A percentile compares a stretch with the other conserved stretches of the same genome.
phyloP scores from a whole-genome alignment of 306 rosid species.

The Herpetospermum pedunculosum region DNA sequence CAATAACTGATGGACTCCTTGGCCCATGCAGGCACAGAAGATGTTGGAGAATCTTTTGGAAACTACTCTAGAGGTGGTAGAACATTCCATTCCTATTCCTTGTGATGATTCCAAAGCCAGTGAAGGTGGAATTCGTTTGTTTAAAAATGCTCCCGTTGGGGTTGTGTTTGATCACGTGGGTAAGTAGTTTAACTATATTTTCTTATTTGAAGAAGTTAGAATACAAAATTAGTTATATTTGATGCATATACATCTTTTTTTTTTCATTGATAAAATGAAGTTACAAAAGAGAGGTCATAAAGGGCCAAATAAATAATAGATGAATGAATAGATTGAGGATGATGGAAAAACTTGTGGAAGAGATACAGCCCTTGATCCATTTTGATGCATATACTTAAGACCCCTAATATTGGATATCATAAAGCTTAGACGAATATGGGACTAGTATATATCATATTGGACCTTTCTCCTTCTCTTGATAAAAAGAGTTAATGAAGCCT shows the following conservation, averaged over 20 bases:
- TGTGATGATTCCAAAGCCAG: slow-evolving; percentile 28
- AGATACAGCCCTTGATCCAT: no score
- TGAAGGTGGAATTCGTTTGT: slow-evolving; percentile 61
- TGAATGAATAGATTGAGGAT: no score
- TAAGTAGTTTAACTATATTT: slow-evolving; percentile 17
- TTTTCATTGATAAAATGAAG: no score
- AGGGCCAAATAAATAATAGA: no score
- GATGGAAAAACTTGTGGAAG: no score
- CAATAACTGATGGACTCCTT: not conserved
- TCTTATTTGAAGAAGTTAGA: slow-evolving; percentile 6
- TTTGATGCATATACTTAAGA: no score
- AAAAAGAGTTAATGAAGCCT: no score
- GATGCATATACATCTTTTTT: not conserved
- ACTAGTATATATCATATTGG: not conserved
- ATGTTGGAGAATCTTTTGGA: slow-evolving; percentile 60
- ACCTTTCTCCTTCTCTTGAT: no score
- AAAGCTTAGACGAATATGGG: not conserved
- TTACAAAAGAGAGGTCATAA: no score
- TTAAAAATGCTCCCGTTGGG: slow-evolving; percentile 65
- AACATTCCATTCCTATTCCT: slow-evolving; percentile 17
- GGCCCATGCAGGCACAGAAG: slow-evolving; percentile 57
- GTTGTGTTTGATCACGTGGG: slow-evolving; percentile 57
- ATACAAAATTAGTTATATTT: not conserved
- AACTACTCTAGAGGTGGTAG: slow-evolving; percentile 51
- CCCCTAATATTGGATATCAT: not conserved